Evolutionary conservation across 345 rosid species (phyloP), one percentile per base, ranked within the genome.

Genomic region (Anastatica hierochuntica): DNA sequence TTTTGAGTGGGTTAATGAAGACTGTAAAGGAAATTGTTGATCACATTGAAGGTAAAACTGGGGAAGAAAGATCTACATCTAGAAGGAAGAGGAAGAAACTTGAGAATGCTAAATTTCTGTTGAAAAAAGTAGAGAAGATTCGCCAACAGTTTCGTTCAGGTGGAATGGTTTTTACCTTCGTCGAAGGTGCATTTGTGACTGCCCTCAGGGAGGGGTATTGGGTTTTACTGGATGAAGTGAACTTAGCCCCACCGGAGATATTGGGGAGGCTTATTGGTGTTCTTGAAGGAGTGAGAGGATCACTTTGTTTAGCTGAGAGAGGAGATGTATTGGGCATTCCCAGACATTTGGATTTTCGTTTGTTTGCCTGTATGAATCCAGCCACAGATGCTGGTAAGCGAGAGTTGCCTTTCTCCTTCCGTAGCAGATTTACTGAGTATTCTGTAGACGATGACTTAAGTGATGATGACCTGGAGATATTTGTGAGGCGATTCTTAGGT

Each of bases 341-440:
- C 39, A 79, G 96, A 69, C 85, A 90, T 76, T 69, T 76, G 41
- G 68, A 71, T 69, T 90, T 90, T 45, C 92, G 95, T 29, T 63
- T 87, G 58, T 90, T 87, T 81, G 84, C 94, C 13, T 87, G 98
- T 49, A 90, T 90, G 98, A 90, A 90, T 74, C 98, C 98, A 16
- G 98, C 96, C 68, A 90, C 92, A 41, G 98, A 90, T 81, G 96
- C 98, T 62, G 98, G 98, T 55, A 90, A 90, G 72, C 72, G 95
- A 49, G 98, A 90, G 50, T 76, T 90, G 70, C 90, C 95, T 2
- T 71, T 71, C 62, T 70, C 90, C 34, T 49, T 90, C 44, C 77
- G 82, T 24, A 75, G 92, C 75, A 77, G 98, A 67, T 90, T 90
- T 73, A 82, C 96, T 1, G 95, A 88, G 70, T 84, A 77, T 60